Percentiles rank a stretch among this genome's conserved stretches.
phyloP scores from a whole-genome alignment of 306 rosid species.

The Cicer bijugum region DNA sequence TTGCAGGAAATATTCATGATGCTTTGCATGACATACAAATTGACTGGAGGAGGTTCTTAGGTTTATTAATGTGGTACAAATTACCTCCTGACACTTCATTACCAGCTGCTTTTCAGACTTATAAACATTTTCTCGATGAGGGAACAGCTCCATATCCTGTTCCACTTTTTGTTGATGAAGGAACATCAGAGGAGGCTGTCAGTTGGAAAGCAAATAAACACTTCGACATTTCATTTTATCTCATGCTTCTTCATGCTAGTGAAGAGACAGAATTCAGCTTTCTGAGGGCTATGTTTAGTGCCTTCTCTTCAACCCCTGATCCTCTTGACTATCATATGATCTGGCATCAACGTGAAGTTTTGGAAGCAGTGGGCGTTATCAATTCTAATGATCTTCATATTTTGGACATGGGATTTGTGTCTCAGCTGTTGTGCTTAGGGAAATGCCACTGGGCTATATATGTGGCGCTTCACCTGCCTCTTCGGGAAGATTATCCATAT shows the following conservation, averaged over 20 bases:
- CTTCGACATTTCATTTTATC: constrained; percentile 87
- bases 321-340: constrained; percentile 98
- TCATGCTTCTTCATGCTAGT: constrained; percentile 91
- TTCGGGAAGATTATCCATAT: constrained; percentile 77
- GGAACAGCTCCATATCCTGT: constrained; percentile 89
- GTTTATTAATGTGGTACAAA: constrained; percentile 87
- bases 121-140: constrained; percentile 70
- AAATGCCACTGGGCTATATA: constrained; percentile 98
- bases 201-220: constrained; percentile 52
- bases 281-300: constrained; percentile 83
- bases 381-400: constrained; percentile 81
- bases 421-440: constrained; percentile 83
- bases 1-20: constrained; percentile 75
- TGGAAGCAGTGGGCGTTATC: constrained; percentile 90
- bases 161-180: constrained; percentile 85
- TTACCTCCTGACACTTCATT: constrained; percentile 76
- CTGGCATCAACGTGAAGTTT: constrained; percentile 88
- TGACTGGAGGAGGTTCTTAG: constrained; percentile 97
- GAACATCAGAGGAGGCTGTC: constrained; percentile 56
- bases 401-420: constrained; percentile 85
- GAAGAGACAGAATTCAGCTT: constrained; percentile 61
- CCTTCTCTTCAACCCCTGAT: constrained; percentile 86
- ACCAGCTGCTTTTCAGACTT: constrained; percentile 68
- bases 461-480: constrained; percentile 88
- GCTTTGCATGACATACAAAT: constrained; percentile 64